These are phyloP conservation scores for Candida freyschussii DNA, from an alignment of 1,139 yeast species.

Conservation along the genomic window DNA sequence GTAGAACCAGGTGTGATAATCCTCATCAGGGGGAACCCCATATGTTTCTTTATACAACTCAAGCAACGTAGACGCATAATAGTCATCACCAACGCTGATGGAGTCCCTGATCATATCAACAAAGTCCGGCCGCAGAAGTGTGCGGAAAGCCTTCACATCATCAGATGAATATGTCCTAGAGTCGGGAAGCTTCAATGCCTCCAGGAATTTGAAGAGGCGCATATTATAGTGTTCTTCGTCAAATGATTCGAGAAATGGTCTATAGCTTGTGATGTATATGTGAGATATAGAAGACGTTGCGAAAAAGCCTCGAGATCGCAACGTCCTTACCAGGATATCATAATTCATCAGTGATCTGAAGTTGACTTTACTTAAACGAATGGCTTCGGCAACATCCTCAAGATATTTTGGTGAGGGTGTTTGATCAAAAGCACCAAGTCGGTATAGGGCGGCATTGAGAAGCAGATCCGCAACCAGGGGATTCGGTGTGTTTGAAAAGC, in stretches of 20 bases:
- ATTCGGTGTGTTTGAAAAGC: no score
- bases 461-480: no score
- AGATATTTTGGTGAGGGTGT: slow-evolving; percentile 1
- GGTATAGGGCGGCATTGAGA: neutral
- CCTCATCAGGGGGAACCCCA: slow-evolving; percentile 10
- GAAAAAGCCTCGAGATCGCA: slow-evolving; percentile 1
- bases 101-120: slow-evolving; percentile 13
- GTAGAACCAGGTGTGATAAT: slow-evolving; percentile 14
- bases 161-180: slow-evolving; percentile 1
- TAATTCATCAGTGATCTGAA: slow-evolving; percentile 11
- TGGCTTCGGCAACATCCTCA: slow-evolving; percentile 1
- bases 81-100: slow-evolving; percentile 8
- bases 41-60: slow-evolving; percentile 5
- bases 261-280: slow-evolving; percentile 1
- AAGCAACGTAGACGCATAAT: slow-evolving; percentile 8
- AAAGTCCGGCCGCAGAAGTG: slow-evolving; percentile 11
- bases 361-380: slow-evolving; percentile 1
- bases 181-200: slow-evolving; percentile 1
- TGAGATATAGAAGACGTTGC: neutral
- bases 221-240: slow-evolving; percentile 1
- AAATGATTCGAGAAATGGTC: slow-evolving; percentile 1
- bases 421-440: neutral
- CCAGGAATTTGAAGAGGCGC: slow-evolving; percentile 1
- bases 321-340: slow-evolving; percentile 2
- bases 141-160: slow-evolving; percentile 3